A percentile compares a stretch with the other conserved stretches of the same genome.
phyloP scores from a whole-genome alignment of 1,284 basidiomycete genomes.

The Rhodotorula sp. region DNA sequence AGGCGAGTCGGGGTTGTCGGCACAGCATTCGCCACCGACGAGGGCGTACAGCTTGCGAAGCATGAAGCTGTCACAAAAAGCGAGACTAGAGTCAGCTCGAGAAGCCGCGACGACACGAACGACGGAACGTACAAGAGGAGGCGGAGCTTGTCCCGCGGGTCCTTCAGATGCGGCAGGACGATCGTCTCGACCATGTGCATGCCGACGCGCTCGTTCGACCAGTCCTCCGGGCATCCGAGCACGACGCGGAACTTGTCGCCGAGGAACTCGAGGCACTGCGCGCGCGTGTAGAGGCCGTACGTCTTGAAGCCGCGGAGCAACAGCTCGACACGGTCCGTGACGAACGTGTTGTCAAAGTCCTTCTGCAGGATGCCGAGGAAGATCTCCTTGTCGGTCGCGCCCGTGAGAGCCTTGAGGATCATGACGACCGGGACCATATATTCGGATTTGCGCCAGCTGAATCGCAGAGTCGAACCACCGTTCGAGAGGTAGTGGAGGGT shows the following conservation, averaged over 20 bases:
- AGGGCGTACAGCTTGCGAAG: slow-evolving; percentile 91
- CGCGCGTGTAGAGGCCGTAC: slow-evolving; percentile 82
- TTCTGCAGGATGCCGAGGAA: slow-evolving; percentile 97
- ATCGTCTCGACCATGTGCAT: slow-evolving; percentile 80
- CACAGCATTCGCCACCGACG: slow-evolving; percentile 84
- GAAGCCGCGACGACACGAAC: background rate
- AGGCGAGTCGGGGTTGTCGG: slow-evolving; percentile 97
- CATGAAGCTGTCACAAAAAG: slow-evolving; percentile 71
- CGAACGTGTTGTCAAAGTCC: slow-evolving; percentile 94
- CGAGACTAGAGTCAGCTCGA: background rate
- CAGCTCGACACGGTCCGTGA: slow-evolving; percentile 97
- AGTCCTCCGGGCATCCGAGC: slow-evolving; percentile 87
- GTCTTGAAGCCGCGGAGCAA: slow-evolving; percentile 94
- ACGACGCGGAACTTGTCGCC: slow-evolving; percentile 97
- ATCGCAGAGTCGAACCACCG: slow-evolving; percentile 90
- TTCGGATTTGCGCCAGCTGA: slow-evolving; percentile 97
- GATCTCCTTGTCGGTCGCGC: slow-evolving; percentile 93
- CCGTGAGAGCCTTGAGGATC: slow-evolving; percentile 90
- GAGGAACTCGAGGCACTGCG: slow-evolving; percentile 93
- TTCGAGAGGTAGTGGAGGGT: slow-evolving; percentile 96
- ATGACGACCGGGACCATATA: slow-evolving; percentile 99
- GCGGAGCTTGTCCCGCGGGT: slow-evolving; percentile 91
- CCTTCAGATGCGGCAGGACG: slow-evolving; percentile 84
- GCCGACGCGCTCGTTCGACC: slow-evolving; percentile 80
- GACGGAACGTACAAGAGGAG: slow-evolving; percentile 74